Base-by-base conservation (phyloP, 257 asterid species). In the Rehmannia glutinosa region DNA sequence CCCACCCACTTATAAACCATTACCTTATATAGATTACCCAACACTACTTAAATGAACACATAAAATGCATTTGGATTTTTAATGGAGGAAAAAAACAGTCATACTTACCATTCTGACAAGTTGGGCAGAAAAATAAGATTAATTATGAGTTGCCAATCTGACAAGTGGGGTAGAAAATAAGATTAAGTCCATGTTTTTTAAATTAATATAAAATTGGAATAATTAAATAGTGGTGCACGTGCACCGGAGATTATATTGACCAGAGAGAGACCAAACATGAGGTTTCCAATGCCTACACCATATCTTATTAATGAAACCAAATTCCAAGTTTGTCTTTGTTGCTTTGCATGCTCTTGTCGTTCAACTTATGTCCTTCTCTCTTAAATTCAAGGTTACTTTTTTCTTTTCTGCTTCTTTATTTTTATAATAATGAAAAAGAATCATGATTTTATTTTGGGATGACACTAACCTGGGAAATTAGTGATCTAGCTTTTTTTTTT, bases 331-430 rank as follows among this genome's bases (percentile, higher is more conserved):
- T 65, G 77, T 69, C 78, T 56, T 53, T 74, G 76, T 72, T 79
- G 79, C 83, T 77, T 79, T 79, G 80, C 81, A 82, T 76, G 79
- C 77, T 70, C 56, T 69, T 73, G 87, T 78, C 82, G 57, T 64
- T 43, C 83, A 47, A 70, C 11, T 49, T 56, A 46, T 56, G 57
- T 52, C 64, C 47, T 30, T 49, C 27, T 38, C 19, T 61, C 9
- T 11, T 12, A 24, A 39, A 0, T 64, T 24, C 27, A 1, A n/a
- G n/a, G n/a, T n/a, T n/a, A n/a, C n/a, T n/a, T n/a, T 30, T 12
- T 7, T 50, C 15, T 19, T 13, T 1, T 33, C 4, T 5, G 0
- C 30, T 16, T 45, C 20, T 17, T 47, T 7, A n/a, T 3, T 27
- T 6, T 62, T 32, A 32, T n/a, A 41, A 21, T 21, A 25, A 30